phyloP scores from a whole-genome alignment of 345 rosid genomes.

The Citrus medica region DNA sequence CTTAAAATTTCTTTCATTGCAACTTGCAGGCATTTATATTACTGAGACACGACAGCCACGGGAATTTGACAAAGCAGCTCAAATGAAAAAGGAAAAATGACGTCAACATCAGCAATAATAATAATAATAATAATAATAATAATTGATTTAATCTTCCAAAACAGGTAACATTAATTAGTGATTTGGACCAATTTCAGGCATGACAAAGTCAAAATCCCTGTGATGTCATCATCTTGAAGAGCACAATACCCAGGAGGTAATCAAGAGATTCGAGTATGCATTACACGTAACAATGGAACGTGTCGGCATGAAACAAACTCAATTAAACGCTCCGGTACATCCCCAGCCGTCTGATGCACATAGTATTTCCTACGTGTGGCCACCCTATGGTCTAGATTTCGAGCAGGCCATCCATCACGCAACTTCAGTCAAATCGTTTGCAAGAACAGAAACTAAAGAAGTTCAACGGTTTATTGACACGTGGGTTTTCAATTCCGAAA shows the following conservation, averaged over 20 bases:
- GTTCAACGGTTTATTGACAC: background rate
- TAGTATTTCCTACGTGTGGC: background rate
- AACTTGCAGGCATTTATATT: background rate
- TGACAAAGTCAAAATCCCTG: background rate
- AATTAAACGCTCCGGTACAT: background rate
- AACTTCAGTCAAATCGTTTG: constrained; percentile 12
- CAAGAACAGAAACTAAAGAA: background rate
- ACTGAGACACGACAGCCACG: background rate
- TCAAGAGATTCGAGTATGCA: background rate
- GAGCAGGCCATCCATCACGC: no score
- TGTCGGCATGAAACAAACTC: background rate
- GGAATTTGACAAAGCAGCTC: no score
- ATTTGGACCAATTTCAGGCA: background rate
- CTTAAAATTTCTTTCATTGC: background rate
- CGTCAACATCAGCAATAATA: no score
- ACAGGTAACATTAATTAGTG: background rate
- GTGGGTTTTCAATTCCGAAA: background rate
- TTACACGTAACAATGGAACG: background rate
- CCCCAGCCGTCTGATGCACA: constrained; percentile 22
- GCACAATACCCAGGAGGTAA: background rate
- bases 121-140: no score
- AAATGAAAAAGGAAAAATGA: no score
- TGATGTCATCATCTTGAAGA: constrained; percentile 1
- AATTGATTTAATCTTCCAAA: background rate
- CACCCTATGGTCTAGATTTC: constrained; percentile 5